A percentile compares a stretch with the other conserved stretches of the same genome.
phyloP scores from a whole-genome alignment of 192 early-diverging fungal genomes.

The Coemansia sp. region DNA sequence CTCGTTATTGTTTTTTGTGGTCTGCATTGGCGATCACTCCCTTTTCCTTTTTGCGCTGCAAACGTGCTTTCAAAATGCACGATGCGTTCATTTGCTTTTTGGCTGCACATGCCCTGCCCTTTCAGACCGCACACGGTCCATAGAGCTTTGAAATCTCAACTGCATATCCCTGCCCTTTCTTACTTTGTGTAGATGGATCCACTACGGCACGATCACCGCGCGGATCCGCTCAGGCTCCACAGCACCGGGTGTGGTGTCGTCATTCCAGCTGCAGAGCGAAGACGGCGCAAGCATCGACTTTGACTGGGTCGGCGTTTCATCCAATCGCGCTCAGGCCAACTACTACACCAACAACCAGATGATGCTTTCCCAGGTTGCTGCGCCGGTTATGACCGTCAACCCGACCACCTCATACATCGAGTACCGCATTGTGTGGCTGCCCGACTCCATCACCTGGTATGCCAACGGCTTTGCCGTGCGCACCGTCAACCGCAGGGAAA shows the following conservation, averaged over 20 bases:
- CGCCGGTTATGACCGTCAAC: constrained; percentile 23
- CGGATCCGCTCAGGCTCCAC: constrained; percentile 54
- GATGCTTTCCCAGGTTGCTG: constrained; percentile 22
- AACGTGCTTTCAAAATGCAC: too few relatives aligned
- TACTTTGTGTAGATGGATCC: constrained; percentile 44
- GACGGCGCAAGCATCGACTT: constrained; percentile 60
- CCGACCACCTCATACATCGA: constrained; percentile 49
- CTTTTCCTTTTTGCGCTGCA: too few relatives aligned
- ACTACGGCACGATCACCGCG: constrained; percentile 58
- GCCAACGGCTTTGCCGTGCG: constrained; percentile 55
- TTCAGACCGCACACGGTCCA: too few relatives aligned
- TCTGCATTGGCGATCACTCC: too few relatives aligned
- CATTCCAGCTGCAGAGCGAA: constrained; percentile 55
- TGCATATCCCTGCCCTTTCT: neutral
- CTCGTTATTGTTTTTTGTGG: too few relatives aligned
- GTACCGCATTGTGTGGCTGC: constrained; percentile 61
- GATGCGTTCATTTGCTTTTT: too few relatives aligned
- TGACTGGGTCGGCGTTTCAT: constrained; percentile 57
- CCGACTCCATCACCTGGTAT: constrained; percentile 57
- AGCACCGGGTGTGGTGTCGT: constrained; percentile 55
- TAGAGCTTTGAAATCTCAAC: constrained; percentile 1
- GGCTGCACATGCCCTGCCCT: too few relatives aligned
- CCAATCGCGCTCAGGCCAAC: constrained; percentile 58
- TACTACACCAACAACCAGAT: constrained; percentile 52
- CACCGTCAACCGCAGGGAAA: constrained; percentile 47